Conservation (phyloP, 2,329 filamentous ascomycete species). For the Dactylonectria macrodidyma region DNA sequence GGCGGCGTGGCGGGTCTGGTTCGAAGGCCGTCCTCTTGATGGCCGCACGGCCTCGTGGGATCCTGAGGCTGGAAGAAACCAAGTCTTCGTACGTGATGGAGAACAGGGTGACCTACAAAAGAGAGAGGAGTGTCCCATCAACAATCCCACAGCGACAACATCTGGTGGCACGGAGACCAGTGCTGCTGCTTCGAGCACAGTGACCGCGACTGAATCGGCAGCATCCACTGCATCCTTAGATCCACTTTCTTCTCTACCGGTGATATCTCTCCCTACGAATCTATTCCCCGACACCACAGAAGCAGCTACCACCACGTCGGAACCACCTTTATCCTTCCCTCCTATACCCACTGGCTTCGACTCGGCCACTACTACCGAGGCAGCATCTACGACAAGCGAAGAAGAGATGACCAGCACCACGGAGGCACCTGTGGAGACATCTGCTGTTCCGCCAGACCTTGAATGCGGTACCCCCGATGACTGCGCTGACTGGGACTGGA, state of each 20-base stretch:
- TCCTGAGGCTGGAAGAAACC: background rate
- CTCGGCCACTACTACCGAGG: background rate
- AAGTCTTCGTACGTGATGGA: no score
- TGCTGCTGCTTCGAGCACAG: background rate
- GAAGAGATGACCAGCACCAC: background rate
- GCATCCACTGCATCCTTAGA: background rate
- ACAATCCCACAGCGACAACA: no score
- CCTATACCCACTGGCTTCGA: background rate
- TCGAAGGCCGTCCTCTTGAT: background rate
- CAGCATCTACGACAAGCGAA: background rate
- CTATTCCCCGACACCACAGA: background rate
- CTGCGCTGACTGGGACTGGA: slow-evolving; percentile 14
- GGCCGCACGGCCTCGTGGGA: background rate
- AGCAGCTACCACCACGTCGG: background rate
- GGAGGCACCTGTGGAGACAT: background rate
- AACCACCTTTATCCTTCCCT: background rate
- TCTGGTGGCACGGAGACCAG: background rate
- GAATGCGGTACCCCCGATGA: slow-evolving; percentile 4
- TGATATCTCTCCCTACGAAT: background rate
- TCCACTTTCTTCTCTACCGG: background rate
- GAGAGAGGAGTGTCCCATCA: no score
- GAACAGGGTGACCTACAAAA: no score
- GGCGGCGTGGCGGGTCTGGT: background rate
- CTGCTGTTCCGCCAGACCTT: background rate
- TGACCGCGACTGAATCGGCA: background rate